Percentiles rank a stretch among this genome's conserved stretches.
phyloP scores from a whole-genome alignment of 345 rosid species.

The Syzygium jambos region DNA sequence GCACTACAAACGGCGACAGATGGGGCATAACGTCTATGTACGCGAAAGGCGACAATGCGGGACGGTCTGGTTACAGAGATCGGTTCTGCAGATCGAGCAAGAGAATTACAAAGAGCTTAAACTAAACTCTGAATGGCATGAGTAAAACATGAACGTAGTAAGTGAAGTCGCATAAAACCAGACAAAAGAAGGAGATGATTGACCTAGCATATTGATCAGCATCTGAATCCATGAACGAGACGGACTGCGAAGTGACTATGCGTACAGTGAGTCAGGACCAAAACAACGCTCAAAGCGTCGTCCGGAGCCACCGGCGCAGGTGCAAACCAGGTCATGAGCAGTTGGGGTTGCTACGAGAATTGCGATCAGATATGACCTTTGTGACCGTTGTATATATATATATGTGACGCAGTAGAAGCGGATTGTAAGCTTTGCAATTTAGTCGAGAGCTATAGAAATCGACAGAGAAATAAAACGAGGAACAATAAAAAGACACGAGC shows the following conservation, averaged over 20 bases:
- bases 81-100: accelerated
- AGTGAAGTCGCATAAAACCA: no score
- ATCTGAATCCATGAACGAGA: no score
- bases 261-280: background rate
- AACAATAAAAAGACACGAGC: no score
- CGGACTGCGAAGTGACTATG: background rate
- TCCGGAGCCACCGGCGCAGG: background rate
- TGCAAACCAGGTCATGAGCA: background rate
- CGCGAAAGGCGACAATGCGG: accelerated
- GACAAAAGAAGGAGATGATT: no score
- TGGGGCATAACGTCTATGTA: background rate
- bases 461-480: no score
- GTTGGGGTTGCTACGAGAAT: background rate
- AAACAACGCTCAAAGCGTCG: background rate
- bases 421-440: no score
- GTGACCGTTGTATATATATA: background rate
- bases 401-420: no score
- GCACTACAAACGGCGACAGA: background rate
- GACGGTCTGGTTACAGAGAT: accelerated
- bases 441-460: no score
- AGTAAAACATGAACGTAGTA: no score
- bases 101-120: no score
- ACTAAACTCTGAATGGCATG: no score
- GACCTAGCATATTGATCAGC: background rate
- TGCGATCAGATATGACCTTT: background rate